Evolutionary conservation across 768 basidiomycete genomes (phyloP), one percentile per base, ranked within the genome.

Genomic region (Lanmaoa pseudosensibilis): DNA sequence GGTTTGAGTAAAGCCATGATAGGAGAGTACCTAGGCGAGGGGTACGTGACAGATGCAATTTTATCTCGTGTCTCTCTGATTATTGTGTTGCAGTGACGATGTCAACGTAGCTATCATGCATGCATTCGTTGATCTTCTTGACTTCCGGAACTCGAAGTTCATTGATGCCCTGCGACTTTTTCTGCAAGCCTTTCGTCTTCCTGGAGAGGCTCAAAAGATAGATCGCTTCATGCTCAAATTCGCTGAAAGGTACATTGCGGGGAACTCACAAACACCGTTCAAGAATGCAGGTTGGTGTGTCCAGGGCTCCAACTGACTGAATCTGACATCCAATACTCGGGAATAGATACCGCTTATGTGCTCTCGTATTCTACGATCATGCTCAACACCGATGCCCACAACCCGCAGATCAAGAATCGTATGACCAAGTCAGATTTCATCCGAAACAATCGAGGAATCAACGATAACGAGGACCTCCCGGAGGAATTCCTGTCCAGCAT

Each of bases 191-290:
- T 98, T 98, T 83, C 90, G 97, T 46, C 82, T 99, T 19, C 97
- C 97, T 8, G 97, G 97, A 43, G 97, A 99, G 74, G 79, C 94
- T 0, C 97, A 99, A 73, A 98, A 98, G 75, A 98, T 99, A 63
- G 97, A 99, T 80, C 87, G 97, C 10, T 98, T 85, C 75, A 95
- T 99, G 93, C 84, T 98, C 52, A 99, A 99, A 73, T 99, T 98
- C 67, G 96, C 97, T 10, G 95, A 98, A 70, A 84, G 94, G 36
- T 99, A 94, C 70, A 94, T 98, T 59, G 91, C 87, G 13, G 88
- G 87, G 54, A 98, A 98, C 70, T 74, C 85, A 0, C 83, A 87
- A 62, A 90, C 90, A 1, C 80, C 84, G 2, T 99, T 98, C 67
- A 90, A 92, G 49, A 98, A 98, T 73, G 97, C 97, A 65, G 95